Evolutionary conservation across 805 yeast species (phyloP), one percentile per base, ranked within the genome.

Genomic region (Candida xiaguanensis): DNA sequence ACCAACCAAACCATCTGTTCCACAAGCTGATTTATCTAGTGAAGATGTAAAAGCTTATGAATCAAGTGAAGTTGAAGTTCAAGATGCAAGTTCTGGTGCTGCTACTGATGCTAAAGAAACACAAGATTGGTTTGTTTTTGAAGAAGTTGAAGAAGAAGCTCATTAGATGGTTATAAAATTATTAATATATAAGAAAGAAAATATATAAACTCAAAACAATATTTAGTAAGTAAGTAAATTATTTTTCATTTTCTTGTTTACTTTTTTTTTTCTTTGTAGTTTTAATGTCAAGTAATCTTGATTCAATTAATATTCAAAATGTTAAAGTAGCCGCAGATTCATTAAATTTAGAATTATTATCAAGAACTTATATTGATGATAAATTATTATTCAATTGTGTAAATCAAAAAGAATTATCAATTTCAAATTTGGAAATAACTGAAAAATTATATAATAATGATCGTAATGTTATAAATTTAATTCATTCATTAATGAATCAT

Each of bases 51-150:
- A 78, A 45, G 80, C 76, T 43, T 87, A 87, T 70, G 86, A 79
- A 58, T 49, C 78, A 31, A 66, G 82, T 47, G 73, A 75, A 40
- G 96, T 90, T 47, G 96, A 89, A 66, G 84, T 87, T 49, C 55
- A 56, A 43, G 49, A 61, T 32, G 48, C 53, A 38, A 52, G 58
- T 26, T 35, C 61, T 18, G 48, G 47, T 39, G 74, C 72, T 42
- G 71, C 59, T 14, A 53, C 76, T 44, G 39, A 36, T 15, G 39
- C 34, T 14, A 30, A 32, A 12, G 52, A 60, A 30, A 82, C 76
- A 53, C 86, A 79, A 57, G 89, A 83, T 67, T 84, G 90, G 90
- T 80, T 84, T 54, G 90, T 84, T 45, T 76, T 83, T 55, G 87
- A 81, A 64, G 87, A 81, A 63, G 72, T 70, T 33, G 44, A 40